Percentiles rank a stretch among this genome's conserved stretches.
These are phyloP conservation scores for Phytophthora cryptogea DNA, from an alignment of 352 stramenopile genomes.

Conservation along the genomic window DNA sequence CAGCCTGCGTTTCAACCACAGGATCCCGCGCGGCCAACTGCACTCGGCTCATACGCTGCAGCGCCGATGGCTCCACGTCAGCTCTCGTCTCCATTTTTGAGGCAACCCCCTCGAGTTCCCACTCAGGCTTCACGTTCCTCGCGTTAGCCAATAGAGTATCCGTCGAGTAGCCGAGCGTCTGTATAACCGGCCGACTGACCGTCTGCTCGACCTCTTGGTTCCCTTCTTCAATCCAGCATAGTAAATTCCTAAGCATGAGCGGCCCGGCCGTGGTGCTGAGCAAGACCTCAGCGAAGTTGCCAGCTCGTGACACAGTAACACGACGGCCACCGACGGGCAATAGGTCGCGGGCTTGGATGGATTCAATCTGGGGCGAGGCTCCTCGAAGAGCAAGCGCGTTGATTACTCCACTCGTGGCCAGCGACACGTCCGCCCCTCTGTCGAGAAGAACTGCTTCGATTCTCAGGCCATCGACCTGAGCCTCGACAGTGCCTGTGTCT, in stretches of 20 bases:
- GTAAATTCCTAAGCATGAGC: constrained; percentile 10
- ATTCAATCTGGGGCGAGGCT: too few relatives aligned
- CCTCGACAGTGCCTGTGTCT: constrained; percentile 2
- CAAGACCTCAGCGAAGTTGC: constrained; percentile 6
- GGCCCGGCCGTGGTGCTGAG: constrained; percentile 10
- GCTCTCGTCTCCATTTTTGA: neutral
- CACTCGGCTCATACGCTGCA: neutral
- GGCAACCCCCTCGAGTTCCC: neutral
- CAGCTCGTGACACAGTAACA: neutral
- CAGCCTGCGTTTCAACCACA: too few relatives aligned
- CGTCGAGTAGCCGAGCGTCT: constrained; percentile 10
- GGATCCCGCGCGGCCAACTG: neutral
- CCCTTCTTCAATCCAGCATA: constrained; percentile 6
- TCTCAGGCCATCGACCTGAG: neutral
- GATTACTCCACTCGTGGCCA: constrained; percentile 10
- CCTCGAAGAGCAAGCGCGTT: neutral
- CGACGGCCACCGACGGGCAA: neutral
- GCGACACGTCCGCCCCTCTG: constrained; percentile 8
- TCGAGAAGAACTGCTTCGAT: constrained; percentile 7
- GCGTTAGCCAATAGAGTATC: constrained; percentile 11
- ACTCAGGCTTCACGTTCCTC: neutral
- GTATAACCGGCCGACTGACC: constrained; percentile 19
- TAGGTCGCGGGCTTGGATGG: neutral
- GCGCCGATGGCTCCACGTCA: neutral
- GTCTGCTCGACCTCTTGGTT: neutral